Base-by-base conservation (phyloP, 2,329 filamentous ascomycete species). In the Pseudocercospora cruenta region DNA sequence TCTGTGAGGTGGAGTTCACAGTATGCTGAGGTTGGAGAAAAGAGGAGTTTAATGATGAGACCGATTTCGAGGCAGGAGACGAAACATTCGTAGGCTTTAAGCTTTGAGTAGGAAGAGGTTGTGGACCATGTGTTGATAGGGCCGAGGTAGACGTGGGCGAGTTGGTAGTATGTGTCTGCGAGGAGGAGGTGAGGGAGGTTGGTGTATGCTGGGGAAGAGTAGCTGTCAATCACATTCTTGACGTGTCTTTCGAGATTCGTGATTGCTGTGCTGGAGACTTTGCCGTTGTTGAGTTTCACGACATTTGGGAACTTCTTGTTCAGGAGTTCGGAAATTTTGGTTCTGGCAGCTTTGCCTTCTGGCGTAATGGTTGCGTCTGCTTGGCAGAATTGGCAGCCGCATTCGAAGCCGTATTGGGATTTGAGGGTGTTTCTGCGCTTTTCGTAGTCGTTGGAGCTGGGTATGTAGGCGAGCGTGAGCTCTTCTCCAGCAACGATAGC, bases 401-500 rank as follows among this genome's bases (percentile, higher is more conserved):
- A 65, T n/a, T 58, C 49, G 45, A 65, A 68, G 51, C 45, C 60
- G 28, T 68, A 65, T 14, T 58, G 22, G 9, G 26, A n/a, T 43
- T 49, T 47, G 1, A 68, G 22, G 0, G 39, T 61, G 21, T 22
- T 57, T 24, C 61, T 36, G 10, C 66, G 45, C 60, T 47, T 65
- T 26, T 61, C 36, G 22, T 33, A 36, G 16, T 60, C 63, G 43
- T 63, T 65, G 8, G 66, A 63, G 33, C 24, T 51, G 5, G 63
- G 63, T 2, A 68, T 51, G 33, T 68, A 65, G 12, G 63, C 63
- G 14, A 68, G 26, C 3, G 73, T 70, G 5, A 88, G 66, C 71
- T 88, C 85, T 0, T 83, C 80, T 19, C 77, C 76, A 0, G 79
- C 66, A 0, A 77, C 67, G 0, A 88, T 72, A 47, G 84, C 79